phyloP scores from a whole-genome alignment of 2,329 filamentous ascomycete species.

The Diaporthe amygdali region DNA sequence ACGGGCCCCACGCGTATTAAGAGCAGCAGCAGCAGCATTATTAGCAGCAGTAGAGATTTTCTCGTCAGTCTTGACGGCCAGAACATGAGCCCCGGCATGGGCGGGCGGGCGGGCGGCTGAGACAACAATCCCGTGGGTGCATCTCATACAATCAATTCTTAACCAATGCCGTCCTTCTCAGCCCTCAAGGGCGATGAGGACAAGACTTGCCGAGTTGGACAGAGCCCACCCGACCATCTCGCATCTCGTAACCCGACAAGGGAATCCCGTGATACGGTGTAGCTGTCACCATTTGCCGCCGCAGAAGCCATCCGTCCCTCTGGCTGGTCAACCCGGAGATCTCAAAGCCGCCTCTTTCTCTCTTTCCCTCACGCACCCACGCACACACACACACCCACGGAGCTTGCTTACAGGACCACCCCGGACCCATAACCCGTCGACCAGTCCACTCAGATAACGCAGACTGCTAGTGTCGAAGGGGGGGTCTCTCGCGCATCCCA shows the following conservation, averaged over 20 bases:
- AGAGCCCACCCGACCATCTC: background rate
- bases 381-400: background rate
- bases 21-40: background rate
- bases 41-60: background rate
- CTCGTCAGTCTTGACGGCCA: background rate
- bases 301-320: background rate
- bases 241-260: constrained; percentile 3
- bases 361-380: background rate
- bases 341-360: no score
- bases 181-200: background rate
- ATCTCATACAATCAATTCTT: background rate
- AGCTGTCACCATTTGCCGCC: constrained; percentile 2
- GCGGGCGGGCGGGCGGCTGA: background rate
- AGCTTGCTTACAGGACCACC: constrained; percentile 3
- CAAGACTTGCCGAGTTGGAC: constrained; percentile 5
- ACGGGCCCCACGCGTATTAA: constrained; percentile 16
- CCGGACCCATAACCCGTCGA: background rate
- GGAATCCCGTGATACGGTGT: constrained; percentile 15
- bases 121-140: background rate
- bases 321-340: no score
- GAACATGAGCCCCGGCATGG: background rate
- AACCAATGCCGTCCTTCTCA: background rate
- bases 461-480: constrained; percentile 2
- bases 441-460: constrained; percentile 2
- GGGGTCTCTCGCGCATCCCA: constrained; percentile 3